Evolutionary conservation across 495 filamentous ascomycete species (phyloP).

Genomic region (Cercophora newfieldiana): DNA sequence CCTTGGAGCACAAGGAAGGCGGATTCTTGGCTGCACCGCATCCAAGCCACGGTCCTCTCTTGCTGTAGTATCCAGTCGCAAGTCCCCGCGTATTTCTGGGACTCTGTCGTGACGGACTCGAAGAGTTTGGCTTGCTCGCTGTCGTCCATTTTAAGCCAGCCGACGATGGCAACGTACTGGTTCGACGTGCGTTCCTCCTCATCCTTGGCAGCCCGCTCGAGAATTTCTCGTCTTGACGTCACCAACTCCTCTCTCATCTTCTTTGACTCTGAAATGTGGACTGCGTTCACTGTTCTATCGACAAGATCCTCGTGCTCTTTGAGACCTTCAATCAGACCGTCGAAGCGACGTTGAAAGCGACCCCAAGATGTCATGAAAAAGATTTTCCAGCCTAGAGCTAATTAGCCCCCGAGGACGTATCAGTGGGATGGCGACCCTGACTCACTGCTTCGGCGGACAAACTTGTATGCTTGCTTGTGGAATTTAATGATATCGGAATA

Average conservation of each 20-base stretch:
- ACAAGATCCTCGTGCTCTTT: slow-evolving; percentile 38
- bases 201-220: slow-evolving; percentile 18
- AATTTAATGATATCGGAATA: slow-evolving; percentile 48
- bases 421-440: not conserved
- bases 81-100: slow-evolving; percentile 25
- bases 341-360: slow-evolving; percentile 41
- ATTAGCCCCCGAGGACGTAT: not conserved
- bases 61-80: slow-evolving; percentile 34
- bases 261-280: slow-evolving; percentile 23
- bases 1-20: slow-evolving; percentile 32
- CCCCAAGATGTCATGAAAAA: slow-evolving; percentile 47
- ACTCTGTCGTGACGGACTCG: slow-evolving; percentile 23
- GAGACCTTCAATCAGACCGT: slow-evolving; percentile 40
- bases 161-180: slow-evolving; percentile 27
- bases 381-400: slow-evolving; percentile 41
- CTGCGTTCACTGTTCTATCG: slow-evolving; percentile 38
- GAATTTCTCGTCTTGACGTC: slow-evolving; percentile 24
- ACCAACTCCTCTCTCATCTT: slow-evolving; percentile 23
- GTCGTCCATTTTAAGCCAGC: slow-evolving; percentile 33
- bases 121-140: slow-evolving; percentile 31
- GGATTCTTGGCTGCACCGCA: slow-evolving; percentile 11
- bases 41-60: slow-evolving; percentile 28
- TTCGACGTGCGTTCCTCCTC: slow-evolving; percentile 25
- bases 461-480: slow-evolving; percentile 48
- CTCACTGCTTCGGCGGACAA: slow-evolving; percentile 42